Conservation (phyloP, 2,329 filamentous ascomycete genomes). For the Trichoderma semiorbis region DNA sequence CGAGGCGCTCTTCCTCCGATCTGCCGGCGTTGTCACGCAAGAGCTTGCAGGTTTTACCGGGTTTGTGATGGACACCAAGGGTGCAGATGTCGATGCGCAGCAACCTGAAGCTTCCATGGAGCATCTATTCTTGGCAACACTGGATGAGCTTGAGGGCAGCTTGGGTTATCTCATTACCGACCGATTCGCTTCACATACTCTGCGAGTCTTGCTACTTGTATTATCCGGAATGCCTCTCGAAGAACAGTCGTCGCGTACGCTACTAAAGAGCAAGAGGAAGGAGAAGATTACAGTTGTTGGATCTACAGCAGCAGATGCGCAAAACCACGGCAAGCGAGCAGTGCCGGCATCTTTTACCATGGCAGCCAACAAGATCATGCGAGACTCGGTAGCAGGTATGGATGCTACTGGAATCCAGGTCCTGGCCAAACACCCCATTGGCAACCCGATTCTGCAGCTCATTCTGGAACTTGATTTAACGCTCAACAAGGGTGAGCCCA, state of each 20-base stretch:
- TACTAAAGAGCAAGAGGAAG: conserved; percentile 91
- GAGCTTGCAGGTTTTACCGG: conserved; percentile 54
- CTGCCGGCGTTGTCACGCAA: conserved; percentile 72
- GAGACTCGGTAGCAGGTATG: conserved; percentile 68
- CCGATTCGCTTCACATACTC: conserved; percentile 81
- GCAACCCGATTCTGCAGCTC: conserved; percentile 89
- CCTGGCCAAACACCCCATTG: conserved; percentile 82
- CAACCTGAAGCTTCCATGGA: conserved; percentile 67
- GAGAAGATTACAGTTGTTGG: conserved; percentile 69
- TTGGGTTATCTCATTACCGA: conserved; percentile 83
- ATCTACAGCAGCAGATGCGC: conserved; percentile 48
- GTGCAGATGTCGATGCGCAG: conserved; percentile 39
- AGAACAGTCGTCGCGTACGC: conserved; percentile 61
- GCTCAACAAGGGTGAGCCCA: conserved; percentile 64
- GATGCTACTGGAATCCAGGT: conserved; percentile 78
- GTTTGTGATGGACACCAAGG: conserved; percentile 42
- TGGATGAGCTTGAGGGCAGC: conserved; percentile 84
- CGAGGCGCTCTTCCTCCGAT: conserved; percentile 83
- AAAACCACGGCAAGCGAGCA: conserved; percentile 42
- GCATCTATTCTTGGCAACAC: conserved; percentile 74
- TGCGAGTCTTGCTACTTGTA: conserved; percentile 81
- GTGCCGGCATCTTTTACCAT: conserved; percentile 77
- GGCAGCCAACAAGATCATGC: conserved; percentile 78
- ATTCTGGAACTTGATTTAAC: conserved; percentile 82
- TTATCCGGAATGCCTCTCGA: conserved; percentile 79